Conservation (phyloP, 2,329 filamentous ascomycete species). For the Diaporthe helianthi region DNA sequence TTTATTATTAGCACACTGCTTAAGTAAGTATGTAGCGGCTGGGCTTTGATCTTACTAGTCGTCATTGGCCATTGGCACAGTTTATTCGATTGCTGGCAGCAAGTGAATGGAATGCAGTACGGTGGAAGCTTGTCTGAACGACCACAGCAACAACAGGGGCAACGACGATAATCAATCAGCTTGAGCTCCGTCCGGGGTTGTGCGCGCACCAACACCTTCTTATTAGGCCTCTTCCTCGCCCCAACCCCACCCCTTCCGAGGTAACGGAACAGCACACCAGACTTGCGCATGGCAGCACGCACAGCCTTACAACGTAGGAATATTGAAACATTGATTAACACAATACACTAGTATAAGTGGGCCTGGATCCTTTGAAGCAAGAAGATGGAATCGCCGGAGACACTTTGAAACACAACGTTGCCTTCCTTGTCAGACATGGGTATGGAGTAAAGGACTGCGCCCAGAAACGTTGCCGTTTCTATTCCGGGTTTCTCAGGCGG, state of each 20-base stretch:
- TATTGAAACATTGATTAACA: constrained; percentile 16
- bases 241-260: neutral
- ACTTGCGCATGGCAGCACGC: neutral
- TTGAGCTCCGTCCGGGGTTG: neutral
- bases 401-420: constrained; percentile 8
- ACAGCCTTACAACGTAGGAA: constrained; percentile 7
- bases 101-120: neutral
- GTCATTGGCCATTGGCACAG: neutral
- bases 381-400: neutral
- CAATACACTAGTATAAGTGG: neutral
- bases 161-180: neutral
- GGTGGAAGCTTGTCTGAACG: neutral
- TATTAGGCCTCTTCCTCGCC: no score
- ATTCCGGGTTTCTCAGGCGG: constrained; percentile 17
- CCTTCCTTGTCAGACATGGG: neutral
- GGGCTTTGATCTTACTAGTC: neutral
- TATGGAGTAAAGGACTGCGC: neutral
- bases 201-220: neutral
- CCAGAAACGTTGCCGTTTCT: constrained; percentile 12
- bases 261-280: neutral
- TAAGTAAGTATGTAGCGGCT: neutral
- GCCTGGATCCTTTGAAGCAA: neutral
- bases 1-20: neutral
- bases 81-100: neutral
- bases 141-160: no score